Percentiles rank a stretch among this genome's conserved stretches.
Conservation (phyloP, 768 basidiomycete genomes). For the Hygrophorus pudorinus region DNA sequence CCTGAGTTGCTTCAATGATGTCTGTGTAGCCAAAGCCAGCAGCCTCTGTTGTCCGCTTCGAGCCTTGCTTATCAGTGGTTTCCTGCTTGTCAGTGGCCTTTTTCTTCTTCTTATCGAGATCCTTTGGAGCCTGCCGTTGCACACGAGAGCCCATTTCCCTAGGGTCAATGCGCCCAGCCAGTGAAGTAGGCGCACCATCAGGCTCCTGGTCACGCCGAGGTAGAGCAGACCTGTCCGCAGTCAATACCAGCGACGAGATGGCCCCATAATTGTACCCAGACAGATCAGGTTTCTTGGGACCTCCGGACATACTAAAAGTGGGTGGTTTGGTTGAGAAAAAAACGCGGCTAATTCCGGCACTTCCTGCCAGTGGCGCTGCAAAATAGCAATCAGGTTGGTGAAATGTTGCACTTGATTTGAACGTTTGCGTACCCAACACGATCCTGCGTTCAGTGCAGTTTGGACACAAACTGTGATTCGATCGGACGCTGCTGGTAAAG, state of each 20-base stretch:
- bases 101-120: conserved; percentile 90
- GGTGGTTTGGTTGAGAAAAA: neutral
- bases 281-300: conserved; percentile 56
- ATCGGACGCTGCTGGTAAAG: no score
- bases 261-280: conserved; percentile 95
- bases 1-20: conserved; percentile 89
- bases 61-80: conserved; percentile 40
- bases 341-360: no score
- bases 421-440: no score
- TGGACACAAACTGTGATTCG: no score
- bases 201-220: conserved; percentile 92
- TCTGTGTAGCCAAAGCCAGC: conserved; percentile 75
- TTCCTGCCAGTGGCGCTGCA: no score
- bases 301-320: conserved; percentile 10
- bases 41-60: conserved; percentile 53
- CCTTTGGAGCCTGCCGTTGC: conserved; percentile 71
- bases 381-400: no score
- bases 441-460: no score
- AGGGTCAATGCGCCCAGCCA: conserved; percentile 83
- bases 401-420: no score
- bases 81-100: conserved; percentile 58
- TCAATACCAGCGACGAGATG: conserved; percentile 89
- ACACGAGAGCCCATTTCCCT: conserved; percentile 93
- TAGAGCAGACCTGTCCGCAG: conserved; percentile 74
- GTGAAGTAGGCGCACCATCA: conserved; percentile 89